Evolutionary conservation across 225 moss, liverwort and hornwort genomes (phyloP), one percentile per base, ranked within the genome.

Genomic region (Marchantia paleacea): DNA sequence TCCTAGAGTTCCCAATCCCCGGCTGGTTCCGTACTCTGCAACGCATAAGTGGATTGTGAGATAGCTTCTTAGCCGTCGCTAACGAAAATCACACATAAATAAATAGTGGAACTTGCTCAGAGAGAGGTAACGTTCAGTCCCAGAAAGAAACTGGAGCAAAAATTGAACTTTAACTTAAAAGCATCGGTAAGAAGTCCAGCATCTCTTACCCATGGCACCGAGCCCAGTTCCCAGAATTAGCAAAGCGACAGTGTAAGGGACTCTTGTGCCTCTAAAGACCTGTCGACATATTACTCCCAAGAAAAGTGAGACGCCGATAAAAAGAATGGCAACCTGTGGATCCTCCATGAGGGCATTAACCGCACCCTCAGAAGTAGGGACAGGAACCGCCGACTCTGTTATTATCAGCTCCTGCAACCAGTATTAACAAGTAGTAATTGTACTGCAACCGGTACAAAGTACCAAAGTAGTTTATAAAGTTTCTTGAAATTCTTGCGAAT

Each of bases 231-330:
- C 97, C 67, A 95, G 83, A 10, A 94, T 83, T 47, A 99, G 90
- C 82, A 99, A 84, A 19, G 89, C 95, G 80, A 99, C 97, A 0
- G 95, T 95, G 82, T 99, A 99, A 6, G 97, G 97, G 10, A 99
- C 90, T 55, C 87, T 80, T 55, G 92, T 90, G 83, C 89, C 86
- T 18, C 5, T 75, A 60, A 93, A 87, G 66, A 91, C 14, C 81
- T 95, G 93, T 76, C 97, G 89, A 69, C 90, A 85, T 47, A 84
- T 84, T 77, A 99, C 89, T 53, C 97, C 97, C 85, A 99, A 85
- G 78, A 87, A 71, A 77, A 99, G 69, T 12, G 95, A 88, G 48
- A 95, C 88, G 29, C 92, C 95, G 3, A 99, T 83, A 52, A 95
- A 93, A 79, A 99, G 75, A 74, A 99, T 92, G 11, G 95, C 93